phyloP scores from a whole-genome alignment of 2,329 filamentous ascomycete species.

The Xylaria polymorpha region DNA sequence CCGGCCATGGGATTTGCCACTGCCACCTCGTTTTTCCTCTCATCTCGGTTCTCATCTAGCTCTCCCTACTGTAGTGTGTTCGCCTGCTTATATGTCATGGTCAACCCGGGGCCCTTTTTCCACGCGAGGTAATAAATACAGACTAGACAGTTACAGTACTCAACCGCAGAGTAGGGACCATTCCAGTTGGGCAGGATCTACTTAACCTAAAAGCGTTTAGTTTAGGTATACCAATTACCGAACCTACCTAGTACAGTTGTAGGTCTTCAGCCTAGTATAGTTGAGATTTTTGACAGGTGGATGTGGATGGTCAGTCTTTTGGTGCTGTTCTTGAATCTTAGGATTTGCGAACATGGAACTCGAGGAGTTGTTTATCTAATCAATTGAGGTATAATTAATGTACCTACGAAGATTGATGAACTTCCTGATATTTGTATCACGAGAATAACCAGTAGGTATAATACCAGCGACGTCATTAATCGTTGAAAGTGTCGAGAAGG shows the following conservation, averaged over 20 bases:
- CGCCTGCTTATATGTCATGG: neutral
- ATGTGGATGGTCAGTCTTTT: neutral
- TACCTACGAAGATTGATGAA: neutral
- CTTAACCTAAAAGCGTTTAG: neutral
- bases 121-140: neutral
- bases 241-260: too few species aligned
- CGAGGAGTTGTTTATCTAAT: neutral
- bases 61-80: neutral
- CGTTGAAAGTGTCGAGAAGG: too few species aligned
- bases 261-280: neutral
- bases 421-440: neutral
- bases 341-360: neutral
- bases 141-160: neutral
- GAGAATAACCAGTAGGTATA: too few species aligned
- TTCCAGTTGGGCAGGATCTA: neutral
- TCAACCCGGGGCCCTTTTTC: neutral
- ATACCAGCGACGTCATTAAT: too few species aligned
- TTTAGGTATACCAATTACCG: neutral
- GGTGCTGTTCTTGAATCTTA: neutral
- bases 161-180: neutral
- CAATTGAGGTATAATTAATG: neutral
- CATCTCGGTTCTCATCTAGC: constrained; percentile 5
- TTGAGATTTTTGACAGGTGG: neutral
- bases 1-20: constrained; percentile 9
- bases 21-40: neutral